phyloP scores from a whole-genome alignment of 2,329 filamentous ascomycete species.

The Cladophialophora psammophila region DNA sequence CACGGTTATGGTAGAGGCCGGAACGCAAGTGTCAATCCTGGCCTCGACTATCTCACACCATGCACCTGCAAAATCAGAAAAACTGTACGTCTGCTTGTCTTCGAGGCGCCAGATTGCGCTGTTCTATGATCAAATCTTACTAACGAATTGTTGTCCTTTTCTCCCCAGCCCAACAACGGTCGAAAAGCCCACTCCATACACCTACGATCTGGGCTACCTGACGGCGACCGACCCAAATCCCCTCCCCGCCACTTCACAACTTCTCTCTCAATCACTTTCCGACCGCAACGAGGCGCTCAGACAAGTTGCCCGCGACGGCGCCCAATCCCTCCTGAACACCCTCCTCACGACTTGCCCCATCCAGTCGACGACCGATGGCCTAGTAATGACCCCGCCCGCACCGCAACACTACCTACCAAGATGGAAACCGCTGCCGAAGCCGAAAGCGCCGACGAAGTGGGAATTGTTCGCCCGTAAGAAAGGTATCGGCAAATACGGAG shows the following conservation, averaged over 20 bases:
- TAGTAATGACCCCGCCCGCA: conserved; percentile 80
- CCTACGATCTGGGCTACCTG: conserved; percentile 88
- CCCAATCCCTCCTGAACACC: conserved; percentile 92
- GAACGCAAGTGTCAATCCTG: not conserved
- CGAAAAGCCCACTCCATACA: conserved; percentile 86
- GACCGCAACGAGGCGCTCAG: conserved; percentile 73
- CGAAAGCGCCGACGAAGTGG: conserved; percentile 90
- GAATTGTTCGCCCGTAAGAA: conserved; percentile 96
- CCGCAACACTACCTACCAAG: conserved; percentile 68
- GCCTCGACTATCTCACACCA: not conserved
- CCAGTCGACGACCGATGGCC: conserved; percentile 70
- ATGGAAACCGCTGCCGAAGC: conserved; percentile 86
- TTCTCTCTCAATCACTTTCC: conserved; percentile 40
- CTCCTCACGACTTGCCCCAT: conserved; percentile 88
- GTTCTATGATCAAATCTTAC: conserved; percentile 10
- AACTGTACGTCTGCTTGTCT: conserved; percentile 47
- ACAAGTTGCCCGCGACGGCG: conserved; percentile 81
- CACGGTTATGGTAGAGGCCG: conserved; percentile 26
- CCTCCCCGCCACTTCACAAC: conserved; percentile 62
- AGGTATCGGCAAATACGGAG: conserved; percentile 85
- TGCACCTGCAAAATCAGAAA: conserved; percentile 46
- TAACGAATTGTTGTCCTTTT: conserved; percentile 5
- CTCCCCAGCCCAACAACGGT: conserved; percentile 56
- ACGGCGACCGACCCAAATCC: conserved; percentile 89
- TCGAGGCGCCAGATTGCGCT: not conserved